Evolutionary conservation across 768 basidiomycete species (phyloP).

Genomic region (Suillus lakei): DNA sequence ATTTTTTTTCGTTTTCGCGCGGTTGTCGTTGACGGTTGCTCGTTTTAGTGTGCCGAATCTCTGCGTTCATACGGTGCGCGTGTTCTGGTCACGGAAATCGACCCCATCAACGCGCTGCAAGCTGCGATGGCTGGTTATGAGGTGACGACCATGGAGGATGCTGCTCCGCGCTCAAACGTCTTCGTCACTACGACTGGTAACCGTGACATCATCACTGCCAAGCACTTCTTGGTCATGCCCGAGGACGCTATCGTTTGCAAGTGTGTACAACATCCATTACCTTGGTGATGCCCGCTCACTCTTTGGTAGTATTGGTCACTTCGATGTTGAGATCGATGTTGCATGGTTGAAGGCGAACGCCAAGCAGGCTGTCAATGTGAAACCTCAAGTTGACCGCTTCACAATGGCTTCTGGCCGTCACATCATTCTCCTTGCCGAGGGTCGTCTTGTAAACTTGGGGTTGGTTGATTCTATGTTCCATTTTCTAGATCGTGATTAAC

Average conservation of each 20-base stretch:
- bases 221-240: constrained; percentile 93
- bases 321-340: constrained; percentile 93
- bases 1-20: background rate
- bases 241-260: constrained; percentile 99
- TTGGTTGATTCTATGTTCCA: constrained; percentile 36
- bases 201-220: constrained; percentile 92
- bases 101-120: constrained; percentile 99
- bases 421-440: constrained; percentile 96
- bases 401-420: constrained; percentile 93
- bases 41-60: constrained; percentile 90
- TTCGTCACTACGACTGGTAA: constrained; percentile 99
- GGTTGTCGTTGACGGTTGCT: constrained; percentile 7
- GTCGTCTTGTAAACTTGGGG: constrained; percentile 99
- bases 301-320: constrained; percentile 74
- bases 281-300: constrained; percentile 16
- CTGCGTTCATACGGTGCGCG: constrained; percentile 97
- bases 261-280: constrained; percentile 50
- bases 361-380: constrained; percentile 82
- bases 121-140: constrained; percentile 99
- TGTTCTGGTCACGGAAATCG: constrained; percentile 96
- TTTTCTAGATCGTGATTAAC: constrained; percentile 3
- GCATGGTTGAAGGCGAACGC: constrained; percentile 98
- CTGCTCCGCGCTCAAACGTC: constrained; percentile 85
- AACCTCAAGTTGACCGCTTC: constrained; percentile 98
- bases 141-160: constrained; percentile 98